Conservation (phyloP, 1,284 basidiomycete genomes). For the Puccinia horiana region DNA sequence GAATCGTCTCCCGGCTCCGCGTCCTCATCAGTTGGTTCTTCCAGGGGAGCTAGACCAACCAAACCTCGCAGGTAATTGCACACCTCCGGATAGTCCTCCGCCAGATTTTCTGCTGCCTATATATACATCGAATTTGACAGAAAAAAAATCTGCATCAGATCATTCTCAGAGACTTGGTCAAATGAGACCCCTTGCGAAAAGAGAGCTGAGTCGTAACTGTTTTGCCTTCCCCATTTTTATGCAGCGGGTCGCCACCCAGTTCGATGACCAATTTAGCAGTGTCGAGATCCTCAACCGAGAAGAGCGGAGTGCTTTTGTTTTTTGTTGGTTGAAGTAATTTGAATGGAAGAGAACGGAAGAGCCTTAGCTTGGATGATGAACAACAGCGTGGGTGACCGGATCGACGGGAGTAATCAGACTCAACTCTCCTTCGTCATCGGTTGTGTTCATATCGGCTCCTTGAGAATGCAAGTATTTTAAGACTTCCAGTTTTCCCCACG, state of each 20-base stretch:
- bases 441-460: constrained; percentile 82
- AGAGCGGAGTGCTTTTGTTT: constrained; percentile 69
- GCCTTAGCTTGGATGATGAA: background rate
- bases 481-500: constrained; percentile 76
- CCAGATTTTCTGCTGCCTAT: constrained; percentile 73
- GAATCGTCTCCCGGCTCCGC: background rate
- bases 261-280: constrained; percentile 77
- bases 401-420: constrained; percentile 18
- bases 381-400: background rate
- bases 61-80: constrained; percentile 68
- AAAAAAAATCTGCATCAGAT: background rate
- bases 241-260: constrained; percentile 71
- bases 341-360: background rate
- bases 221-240: constrained; percentile 70
- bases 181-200: background rate
- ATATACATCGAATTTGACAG: constrained; percentile 14
- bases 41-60: constrained; percentile 57
- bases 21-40: constrained; percentile 50
- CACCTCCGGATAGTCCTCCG: constrained; percentile 77
- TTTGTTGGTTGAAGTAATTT: background rate
- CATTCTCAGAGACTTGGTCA: background rate
- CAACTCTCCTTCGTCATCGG: constrained; percentile 77
- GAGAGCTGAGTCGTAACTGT: constrained; percentile 63
- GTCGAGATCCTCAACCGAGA: constrained; percentile 78
- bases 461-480: constrained; percentile 74